Evolutionary conservation across 2,329 filamentous ascomycete species (phyloP), one percentile per base, ranked within the genome.

Genomic region (Diplodia corticola): DNA sequence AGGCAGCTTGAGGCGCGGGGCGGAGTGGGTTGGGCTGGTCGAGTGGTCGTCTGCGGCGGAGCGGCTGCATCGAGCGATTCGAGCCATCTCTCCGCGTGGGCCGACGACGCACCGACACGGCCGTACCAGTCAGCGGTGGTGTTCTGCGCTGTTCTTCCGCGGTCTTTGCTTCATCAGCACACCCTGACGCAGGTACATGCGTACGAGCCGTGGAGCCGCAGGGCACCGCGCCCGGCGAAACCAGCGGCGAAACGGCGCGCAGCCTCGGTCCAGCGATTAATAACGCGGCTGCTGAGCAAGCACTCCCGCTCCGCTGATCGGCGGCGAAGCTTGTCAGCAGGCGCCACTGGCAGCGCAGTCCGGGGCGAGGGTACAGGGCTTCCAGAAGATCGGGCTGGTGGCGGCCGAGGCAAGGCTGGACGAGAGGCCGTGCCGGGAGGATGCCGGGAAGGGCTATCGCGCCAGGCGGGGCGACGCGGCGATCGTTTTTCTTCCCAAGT

Each of bases 61-160:
- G 7, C 12, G 20, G 17, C 33, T 24, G 22, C 10, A 13, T 12
- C 15, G 57, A 22, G 40, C 55, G 4, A 10, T 48, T 33, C 40
- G 33, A 40, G 37, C 2, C 24, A 22, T 20, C 26, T 10, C 24
- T 17, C 55, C 55, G 40, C 13, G 55, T 35, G 6, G 28, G 24
- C 57, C 57, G 57, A 49, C 40, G 20, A 30, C 10, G 57, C 57
- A 49, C 40, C 57, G 57, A 61, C 57, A 61, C 57, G 57, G 57
- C 57, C 57, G 57, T 61, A n/a, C n/a, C n/a, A n/a, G n/a, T n/a
- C n/a, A 61, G 33, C 17, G 53, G 4, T 15, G 53, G 20, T 46
- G 15, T 46, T 46, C 54, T 44, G 35, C 35, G 55, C 22, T 48
- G 24, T 61, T 61, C 44, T 22, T 35, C 57, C 57, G 26, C 44